Conservation (phyloP, 768 basidiomycete species). For the Suillus subalutaceus region DNA sequence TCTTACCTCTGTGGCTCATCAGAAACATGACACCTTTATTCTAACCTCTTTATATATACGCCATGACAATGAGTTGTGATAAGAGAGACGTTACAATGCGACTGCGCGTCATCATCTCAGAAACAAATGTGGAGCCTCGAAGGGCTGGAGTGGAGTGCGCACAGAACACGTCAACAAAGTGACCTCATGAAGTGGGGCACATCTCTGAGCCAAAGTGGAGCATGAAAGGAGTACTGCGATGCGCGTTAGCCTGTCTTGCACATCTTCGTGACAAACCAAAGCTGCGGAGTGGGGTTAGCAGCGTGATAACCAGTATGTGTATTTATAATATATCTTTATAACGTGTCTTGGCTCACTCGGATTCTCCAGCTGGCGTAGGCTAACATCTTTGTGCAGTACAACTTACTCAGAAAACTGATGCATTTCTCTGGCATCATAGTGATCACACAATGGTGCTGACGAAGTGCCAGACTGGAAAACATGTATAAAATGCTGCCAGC, state of each 20-base stretch:
- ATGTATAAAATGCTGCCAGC: constrained; percentile 2
- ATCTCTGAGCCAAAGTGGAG: too few relatives aligned
- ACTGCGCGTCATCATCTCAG: too few relatives aligned
- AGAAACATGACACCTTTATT: background rate
- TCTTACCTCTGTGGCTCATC: background rate
- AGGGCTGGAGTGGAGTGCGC: too few relatives aligned
- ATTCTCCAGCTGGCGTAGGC: too few relatives aligned
- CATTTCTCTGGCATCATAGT: background rate
- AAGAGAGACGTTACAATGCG: too few relatives aligned
- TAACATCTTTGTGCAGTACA: background rate
- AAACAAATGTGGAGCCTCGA: too few relatives aligned
- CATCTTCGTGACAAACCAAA: background rate
- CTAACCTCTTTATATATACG: background rate
- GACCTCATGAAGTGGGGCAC: too few relatives aligned
- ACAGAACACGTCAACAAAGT: too few relatives aligned
- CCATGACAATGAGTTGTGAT: too few relatives aligned
- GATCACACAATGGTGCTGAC: background rate
- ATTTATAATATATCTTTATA: background rate
- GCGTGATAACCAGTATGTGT: background rate
- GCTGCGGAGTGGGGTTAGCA: too few relatives aligned
- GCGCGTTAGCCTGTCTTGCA: background rate
- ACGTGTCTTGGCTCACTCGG: too few relatives aligned
- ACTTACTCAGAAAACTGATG: background rate
- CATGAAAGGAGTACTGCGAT: background rate
- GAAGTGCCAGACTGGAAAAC: background rate